Base-by-base conservation (phyloP, 495 filamentous ascomycete species). In the Xanthoparmelia taractica region DNA sequence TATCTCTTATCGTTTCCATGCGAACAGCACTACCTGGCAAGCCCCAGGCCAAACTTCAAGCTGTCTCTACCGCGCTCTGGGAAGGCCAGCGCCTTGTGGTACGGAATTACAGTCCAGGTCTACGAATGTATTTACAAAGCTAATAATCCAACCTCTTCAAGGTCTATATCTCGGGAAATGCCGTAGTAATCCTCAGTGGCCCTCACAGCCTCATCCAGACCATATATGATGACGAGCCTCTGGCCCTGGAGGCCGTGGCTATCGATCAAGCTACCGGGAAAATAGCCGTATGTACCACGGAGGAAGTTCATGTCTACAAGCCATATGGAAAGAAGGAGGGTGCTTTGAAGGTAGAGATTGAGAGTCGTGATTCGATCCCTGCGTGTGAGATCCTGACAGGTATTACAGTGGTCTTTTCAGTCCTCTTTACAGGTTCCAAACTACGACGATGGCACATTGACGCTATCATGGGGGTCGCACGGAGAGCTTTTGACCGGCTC, bases 161-260 rank as follows among this genome's bases (percentile, higher is more conserved):
- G 91, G 84, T 83, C 64, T 98, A 97, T 74, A 88, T 97, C 63
- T 92, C 89, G 63, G 92, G 94, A 65, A 88, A 87, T 73, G 88
- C 90, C 63, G 81, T 97, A 64, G 82, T 92, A 56, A 86, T 97
- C 70, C 86, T 97, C 70, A 80, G 81, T 74, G 84, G 83, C 59
- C 83, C 90, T 64, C 79, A 89, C 70, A 79, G 83, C 60, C 81
- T 96, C 68, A 78, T 96, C 38, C 93, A 97, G 75, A 97, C 93
- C 0, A 89, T 92, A 63, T 96, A 96, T 76, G 83, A 92, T 70
- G 87, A 94, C 66, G 86, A 92, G 72, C 80, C 84, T 43, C 77
- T 82, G 10, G 76, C 77, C 8, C 82, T 97, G 43, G 82, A 91
- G 54, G 85, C 88, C 15, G 81, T 96, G 33, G 79, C 84, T 23